Percentiles rank a stretch among this genome's conserved stretches.
Evolutionary conservation across 2,329 filamentous ascomycete species (phyloP).

Genomic region (Periconia digitata): DNA sequence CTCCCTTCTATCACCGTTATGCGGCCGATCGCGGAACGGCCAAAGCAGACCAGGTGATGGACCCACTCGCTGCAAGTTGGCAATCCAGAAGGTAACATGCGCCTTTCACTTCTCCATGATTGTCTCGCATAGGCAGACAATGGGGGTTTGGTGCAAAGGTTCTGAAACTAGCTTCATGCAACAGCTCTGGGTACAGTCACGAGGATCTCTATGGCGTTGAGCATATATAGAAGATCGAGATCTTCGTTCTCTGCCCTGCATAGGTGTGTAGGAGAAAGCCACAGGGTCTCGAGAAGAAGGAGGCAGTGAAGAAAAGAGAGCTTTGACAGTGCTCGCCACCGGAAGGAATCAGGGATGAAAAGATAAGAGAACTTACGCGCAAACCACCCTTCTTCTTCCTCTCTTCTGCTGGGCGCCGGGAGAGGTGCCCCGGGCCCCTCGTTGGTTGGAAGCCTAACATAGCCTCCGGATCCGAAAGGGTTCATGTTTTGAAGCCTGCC

Average conservation of each 20-base stretch:
- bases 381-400: constrained; percentile 96
- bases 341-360: constrained; percentile 38
- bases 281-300: constrained; percentile 3
- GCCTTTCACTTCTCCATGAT: constrained; percentile 5
- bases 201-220: constrained; percentile 20
- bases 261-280: constrained; percentile 8
- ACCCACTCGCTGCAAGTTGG: constrained; percentile 17
- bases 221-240: constrained; percentile 16
- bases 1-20: constrained; percentile 40
- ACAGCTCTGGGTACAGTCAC: constrained; percentile 30
- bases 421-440: constrained; percentile 82
- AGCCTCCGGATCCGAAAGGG: constrained; percentile 82
- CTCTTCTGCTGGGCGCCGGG: constrained; percentile 78
- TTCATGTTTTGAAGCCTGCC: constrained; percentile 83
- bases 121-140: constrained; percentile 10
- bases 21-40: constrained; percentile 27
- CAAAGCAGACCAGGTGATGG: constrained; percentile 29
- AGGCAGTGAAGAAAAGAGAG: constrained; percentile 9
- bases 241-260: constrained; percentile 15
- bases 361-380: constrained; percentile 82
- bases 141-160: constrained; percentile 21
- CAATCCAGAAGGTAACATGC: constrained; percentile 22
- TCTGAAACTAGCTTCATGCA: constrained; percentile 27
- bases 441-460: constrained; percentile 85
- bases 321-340: constrained; percentile 16